These are phyloP conservation scores for Saccharomyces hybrid DNA, from an alignment of 1,139 yeast genomes.

Conservation along the genomic window DNA sequence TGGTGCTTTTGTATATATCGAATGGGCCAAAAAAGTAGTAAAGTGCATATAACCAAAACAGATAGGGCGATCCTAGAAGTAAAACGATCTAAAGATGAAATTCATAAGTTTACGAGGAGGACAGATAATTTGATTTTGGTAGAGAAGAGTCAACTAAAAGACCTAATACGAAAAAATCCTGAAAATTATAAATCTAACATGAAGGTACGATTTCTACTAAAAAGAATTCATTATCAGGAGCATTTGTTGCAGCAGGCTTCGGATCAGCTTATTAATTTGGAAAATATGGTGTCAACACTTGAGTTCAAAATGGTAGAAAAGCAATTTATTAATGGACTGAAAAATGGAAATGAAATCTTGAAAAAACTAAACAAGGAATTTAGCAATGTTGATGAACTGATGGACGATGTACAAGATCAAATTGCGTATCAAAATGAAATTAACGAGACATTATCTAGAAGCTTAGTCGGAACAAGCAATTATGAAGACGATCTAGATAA, in stretches of 20 bases:
- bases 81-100: constrained; percentile 79
- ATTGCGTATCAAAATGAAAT: constrained; percentile 67
- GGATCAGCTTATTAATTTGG: constrained; percentile 71
- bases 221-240: constrained; percentile 77
- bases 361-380: constrained; percentile 69
- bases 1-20: background rate
- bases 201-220: constrained; percentile 54
- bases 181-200: constrained; percentile 35
- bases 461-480: constrained; percentile 39
- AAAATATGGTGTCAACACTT: constrained; percentile 62
- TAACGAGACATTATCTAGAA: constrained; percentile 41
- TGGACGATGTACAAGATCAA: constrained; percentile 85
- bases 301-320: constrained; percentile 86
- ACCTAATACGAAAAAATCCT: constrained; percentile 24
- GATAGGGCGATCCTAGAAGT: constrained; percentile 81
- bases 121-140: constrained; percentile 45
- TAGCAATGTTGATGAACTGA: constrained; percentile 68
- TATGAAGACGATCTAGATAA: constrained; percentile 49
- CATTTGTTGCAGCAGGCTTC: constrained; percentile 60
- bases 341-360: constrained; percentile 72
- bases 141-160: constrained; percentile 29
- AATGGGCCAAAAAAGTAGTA: constrained; percentile 31
- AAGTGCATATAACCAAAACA: constrained; percentile 58
- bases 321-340: constrained; percentile 72
- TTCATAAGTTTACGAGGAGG: constrained; percentile 65